Percentiles rank a stretch among this genome's conserved stretches.
Evolutionary conservation across 805 yeast species (phyloP).

Genomic region (Suhomyces sp.): DNA sequence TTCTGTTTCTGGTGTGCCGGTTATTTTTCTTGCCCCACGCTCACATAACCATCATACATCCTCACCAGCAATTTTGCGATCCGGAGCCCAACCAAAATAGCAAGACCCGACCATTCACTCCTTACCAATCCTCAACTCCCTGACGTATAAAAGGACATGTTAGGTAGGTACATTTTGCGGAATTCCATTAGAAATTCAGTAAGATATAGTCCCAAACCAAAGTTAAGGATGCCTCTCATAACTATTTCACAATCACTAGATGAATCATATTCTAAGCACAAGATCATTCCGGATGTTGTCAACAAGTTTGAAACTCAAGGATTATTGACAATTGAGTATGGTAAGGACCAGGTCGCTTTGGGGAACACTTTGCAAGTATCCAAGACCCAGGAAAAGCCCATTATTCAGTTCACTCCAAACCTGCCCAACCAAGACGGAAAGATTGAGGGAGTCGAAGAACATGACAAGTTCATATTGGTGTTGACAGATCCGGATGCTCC

Average conservation of each 20-base stretch:
- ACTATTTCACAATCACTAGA: conserved; percentile 57
- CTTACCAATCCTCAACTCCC: too few relatives aligned
- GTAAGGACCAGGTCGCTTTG: conserved; percentile 59
- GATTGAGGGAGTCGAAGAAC: conserved; percentile 35
- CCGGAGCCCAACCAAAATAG: too few relatives aligned
- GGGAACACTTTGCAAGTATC: conserved; percentile 70
- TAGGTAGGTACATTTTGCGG: background rate
- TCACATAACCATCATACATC: too few relatives aligned
- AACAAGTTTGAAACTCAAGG: conserved; percentile 52
- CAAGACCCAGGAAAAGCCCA: conserved; percentile 69
- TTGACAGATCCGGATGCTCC: conserved; percentile 97
- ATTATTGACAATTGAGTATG: conserved; percentile 61
- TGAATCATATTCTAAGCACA: conserved; percentile 49
- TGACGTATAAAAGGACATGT: conserved; percentile 6
- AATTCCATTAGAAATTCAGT: background rate
- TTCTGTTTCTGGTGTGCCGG: too few relatives aligned
- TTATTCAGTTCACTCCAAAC: conserved; percentile 62
- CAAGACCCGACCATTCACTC: too few relatives aligned
- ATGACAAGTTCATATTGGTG: conserved; percentile 67
- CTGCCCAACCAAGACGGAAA: conserved; percentile 44
- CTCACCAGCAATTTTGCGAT: too few relatives aligned
- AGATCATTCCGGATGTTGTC: conserved; percentile 52
- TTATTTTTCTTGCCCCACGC: too few relatives aligned
- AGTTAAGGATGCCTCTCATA: conserved; percentile 40
- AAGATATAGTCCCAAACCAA: conserved; percentile 3